phyloP scores from a whole-genome alignment of 495 filamentous ascomycete genomes.

The Annulohypoxylon maeteangense region DNA sequence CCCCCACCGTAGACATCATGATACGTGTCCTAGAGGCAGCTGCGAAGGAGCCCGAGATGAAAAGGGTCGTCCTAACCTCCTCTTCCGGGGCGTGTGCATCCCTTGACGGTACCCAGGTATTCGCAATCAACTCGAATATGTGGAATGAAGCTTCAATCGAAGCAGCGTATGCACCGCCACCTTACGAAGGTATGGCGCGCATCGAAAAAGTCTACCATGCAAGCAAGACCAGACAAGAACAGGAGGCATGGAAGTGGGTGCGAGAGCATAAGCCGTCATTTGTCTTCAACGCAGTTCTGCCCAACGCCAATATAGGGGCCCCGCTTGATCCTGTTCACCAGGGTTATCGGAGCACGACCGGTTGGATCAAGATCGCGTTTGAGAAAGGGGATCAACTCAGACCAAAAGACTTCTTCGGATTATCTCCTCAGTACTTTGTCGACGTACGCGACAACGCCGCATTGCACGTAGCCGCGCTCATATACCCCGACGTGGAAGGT shows the following conservation, averaged over 20 bases:
- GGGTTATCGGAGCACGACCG: conserved; percentile 23
- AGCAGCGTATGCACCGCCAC: conserved; percentile 31
- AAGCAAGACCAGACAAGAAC: conserved; percentile 36
- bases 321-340: conserved; percentile 18
- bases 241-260: conserved; percentile 41
- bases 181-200: conserved; percentile 10
- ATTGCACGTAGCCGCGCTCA: conserved; percentile 35
- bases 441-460: conserved; percentile 33
- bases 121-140: conserved; percentile 24
- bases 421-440: conserved; percentile 27
- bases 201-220: conserved; percentile 21
- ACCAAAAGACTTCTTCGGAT: not conserved
- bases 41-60: conserved; percentile 30
- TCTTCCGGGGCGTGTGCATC: conserved; percentile 13
- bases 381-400: conserved; percentile 12
- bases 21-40: conserved; percentile 25
- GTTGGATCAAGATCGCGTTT: conserved; percentile 12
- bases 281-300: conserved; percentile 37
- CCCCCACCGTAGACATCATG: conserved; percentile 20
- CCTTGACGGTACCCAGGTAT: conserved; percentile 11
- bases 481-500: conserved; percentile 28
- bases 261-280: conserved; percentile 37
- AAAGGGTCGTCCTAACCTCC: conserved; percentile 35
- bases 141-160: conserved; percentile 36
- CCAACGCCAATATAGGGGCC: conserved; percentile 31